Percentiles rank a stretch among this genome's conserved stretches.
Evolutionary conservation across 306 rosid species (phyloP).

Genomic region (Adenanthera pavonina): DNA sequence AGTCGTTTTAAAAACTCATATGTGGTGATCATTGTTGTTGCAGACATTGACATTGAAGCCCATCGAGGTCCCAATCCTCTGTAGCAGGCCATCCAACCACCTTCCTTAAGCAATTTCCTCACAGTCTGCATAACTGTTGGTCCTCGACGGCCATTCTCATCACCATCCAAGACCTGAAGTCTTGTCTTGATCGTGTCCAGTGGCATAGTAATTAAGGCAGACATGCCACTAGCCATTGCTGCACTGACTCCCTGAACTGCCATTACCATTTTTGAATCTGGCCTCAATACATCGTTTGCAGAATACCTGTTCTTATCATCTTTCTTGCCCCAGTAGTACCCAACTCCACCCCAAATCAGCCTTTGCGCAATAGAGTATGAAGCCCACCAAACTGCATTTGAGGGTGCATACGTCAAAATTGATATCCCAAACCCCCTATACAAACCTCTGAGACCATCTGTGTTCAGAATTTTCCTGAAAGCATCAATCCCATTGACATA

Average conservation of each 20-base stretch:
- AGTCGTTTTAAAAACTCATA: constrained; percentile 81
- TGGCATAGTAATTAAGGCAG: constrained; percentile 80
- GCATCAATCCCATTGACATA: constrained; percentile 74
- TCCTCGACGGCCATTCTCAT: constrained; percentile 71
- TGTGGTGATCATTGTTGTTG: constrained; percentile 84
- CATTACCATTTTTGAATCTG: constrained; percentile 58
- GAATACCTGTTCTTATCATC: constrained; percentile 34
- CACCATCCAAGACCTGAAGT: constrained; percentile 76
- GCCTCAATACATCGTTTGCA: constrained; percentile 42
- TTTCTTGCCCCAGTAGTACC: constrained; percentile 53
- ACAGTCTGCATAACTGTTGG: constrained; percentile 66
- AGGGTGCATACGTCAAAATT: constrained; percentile 75
- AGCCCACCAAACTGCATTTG: constrained; percentile 90
- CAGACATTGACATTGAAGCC: constrained; percentile 80
- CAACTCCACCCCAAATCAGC: constrained; percentile 69
- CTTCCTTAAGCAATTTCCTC: constrained; percentile 74
- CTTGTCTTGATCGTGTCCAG: constrained; percentile 78
- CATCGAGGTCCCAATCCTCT: constrained; percentile 82
- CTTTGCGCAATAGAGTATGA: constrained; percentile 72
- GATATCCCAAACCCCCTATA: constrained; percentile 88
- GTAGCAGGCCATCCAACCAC: constrained; percentile 82
- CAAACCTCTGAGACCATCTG: constrained; percentile 67
- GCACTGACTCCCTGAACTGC: constrained; percentile 86
- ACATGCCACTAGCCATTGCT: constrained; percentile 82
- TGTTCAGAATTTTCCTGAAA: constrained; percentile 55